Evolutionary conservation across 1,284 basidiomycete species (phyloP).

Genomic region (Ustanciosporium gigantosporum): DNA sequence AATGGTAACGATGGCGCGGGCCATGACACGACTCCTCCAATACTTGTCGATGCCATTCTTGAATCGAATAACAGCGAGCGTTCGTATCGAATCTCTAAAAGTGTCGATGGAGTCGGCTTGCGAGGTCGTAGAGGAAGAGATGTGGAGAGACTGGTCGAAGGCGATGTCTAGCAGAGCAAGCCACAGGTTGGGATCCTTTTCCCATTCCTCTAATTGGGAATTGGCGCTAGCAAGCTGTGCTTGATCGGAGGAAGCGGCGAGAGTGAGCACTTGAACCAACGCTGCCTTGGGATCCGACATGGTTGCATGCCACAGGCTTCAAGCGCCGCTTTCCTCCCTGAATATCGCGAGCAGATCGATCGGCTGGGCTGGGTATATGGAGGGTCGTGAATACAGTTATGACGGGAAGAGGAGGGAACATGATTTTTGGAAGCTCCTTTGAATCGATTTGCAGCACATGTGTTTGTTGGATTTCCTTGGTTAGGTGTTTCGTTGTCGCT

Average conservation of each 20-base stretch:
- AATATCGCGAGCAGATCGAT: no score
- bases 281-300: constrained; percentile 24
- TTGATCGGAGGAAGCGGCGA: constrained; percentile 31
- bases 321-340: no score
- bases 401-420: no score
- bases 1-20: constrained; percentile 47
- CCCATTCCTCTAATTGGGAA: constrained; percentile 47
- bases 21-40: constrained; percentile 54
- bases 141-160: constrained; percentile 28
- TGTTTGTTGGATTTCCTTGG: no score
- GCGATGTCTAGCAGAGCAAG: constrained; percentile 49
- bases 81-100: constrained; percentile 28
- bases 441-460: no score
- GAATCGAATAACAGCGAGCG: constrained; percentile 57
- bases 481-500: no score
- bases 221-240: constrained; percentile 21
- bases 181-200: constrained; percentile 47
- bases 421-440: no score
- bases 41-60: constrained; percentile 59
- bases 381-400: no score
- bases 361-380: no score
- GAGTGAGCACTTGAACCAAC: constrained; percentile 30
- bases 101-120: no score
- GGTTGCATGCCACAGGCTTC: no score
- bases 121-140: constrained; percentile 3